Evolutionary conservation across 2,329 filamentous ascomycete species (phyloP).

Genomic region (Didymella keratinophila): DNA sequence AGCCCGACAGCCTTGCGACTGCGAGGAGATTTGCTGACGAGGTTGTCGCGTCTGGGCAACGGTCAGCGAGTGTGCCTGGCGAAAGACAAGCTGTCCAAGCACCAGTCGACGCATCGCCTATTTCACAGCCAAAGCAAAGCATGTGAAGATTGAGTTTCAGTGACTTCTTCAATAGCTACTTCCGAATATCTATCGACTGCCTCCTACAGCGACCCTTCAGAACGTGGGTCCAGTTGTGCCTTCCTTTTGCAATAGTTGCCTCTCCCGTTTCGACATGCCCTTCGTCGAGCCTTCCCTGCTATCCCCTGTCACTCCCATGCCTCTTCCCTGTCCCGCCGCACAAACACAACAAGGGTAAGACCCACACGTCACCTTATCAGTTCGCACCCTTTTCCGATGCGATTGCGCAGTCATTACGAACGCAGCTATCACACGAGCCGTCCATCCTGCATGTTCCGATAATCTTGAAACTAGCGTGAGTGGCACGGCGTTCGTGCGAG

Average conservation of each 20-base stretch:
- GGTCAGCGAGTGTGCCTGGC: not conserved
- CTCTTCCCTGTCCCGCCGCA: not conserved
- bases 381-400: not conserved
- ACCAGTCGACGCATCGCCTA: not conserved
- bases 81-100: constrained; percentile 6
- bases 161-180: not conserved
- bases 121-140: not conserved
- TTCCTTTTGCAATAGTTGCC: no score
- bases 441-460: not conserved
- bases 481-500: not conserved
- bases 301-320: not conserved
- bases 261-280: not conserved
- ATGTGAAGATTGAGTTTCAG: not conserved
- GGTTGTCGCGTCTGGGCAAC: not conserved
- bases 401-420: not conserved
- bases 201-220: no score
- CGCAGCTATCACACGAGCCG: not conserved
- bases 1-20: not conserved
- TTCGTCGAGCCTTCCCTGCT: not conserved
- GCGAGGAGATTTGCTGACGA: not conserved
- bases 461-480: constrained; percentile 2
- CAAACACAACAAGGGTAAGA: not conserved
- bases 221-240: no score
- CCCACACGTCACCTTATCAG: not conserved
- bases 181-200: not conserved